Evolutionary conservation across 2,329 filamentous ascomycete species (phyloP), one percentile per base, ranked within the genome.

Genomic region (Lachnellula willkommii): DNA sequence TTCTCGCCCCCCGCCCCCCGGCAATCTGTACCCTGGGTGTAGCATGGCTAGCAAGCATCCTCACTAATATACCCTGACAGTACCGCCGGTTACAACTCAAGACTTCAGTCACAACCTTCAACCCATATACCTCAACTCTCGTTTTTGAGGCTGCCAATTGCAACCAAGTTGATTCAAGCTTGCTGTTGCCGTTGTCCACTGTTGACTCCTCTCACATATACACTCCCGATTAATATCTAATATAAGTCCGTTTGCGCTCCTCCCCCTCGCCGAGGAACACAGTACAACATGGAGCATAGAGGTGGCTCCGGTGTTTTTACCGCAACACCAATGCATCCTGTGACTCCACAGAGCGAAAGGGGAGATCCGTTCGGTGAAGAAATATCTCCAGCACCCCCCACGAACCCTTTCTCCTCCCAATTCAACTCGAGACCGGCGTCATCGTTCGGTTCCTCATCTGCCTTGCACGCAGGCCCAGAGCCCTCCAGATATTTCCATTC

Each of bases 341-440:
- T 69, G 37, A 74, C 71, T n/a, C 72, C 72, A 50, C 70, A 72
- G 50, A 68, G 61, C 60, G 65, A 60, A 49, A 61, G 46, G n/a
- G 63, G 3, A 17, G 12, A 64, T 55, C 63, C 65, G 5, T 69
- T 65, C 37, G 50, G 51, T 43, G 67, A 69, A 9, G 63, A 66
- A n/a, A 68, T 66, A 35, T 59, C 63, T 9, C 63, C 63, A 24
- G 62, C 61, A 15, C 63, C 64, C 12, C 54, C 52, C 56, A 50
- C 47, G 9, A 67, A 69, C 46, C 65, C 66, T 14, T 70, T 69
- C 55, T 43, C 60, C 2, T 63, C 68, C 26, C 75, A 75, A 4
- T 72, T 73, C 65, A 68, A 63, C 53, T 77, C 75, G 7, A 70
- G 72, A 66, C 74, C 75, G 20, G 69, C 66, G 11, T 78, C 75